These are phyloP conservation scores for Beta vulgaris DNA, from an alignment of 148 eudicot species.

Conservation along the genomic window DNA sequence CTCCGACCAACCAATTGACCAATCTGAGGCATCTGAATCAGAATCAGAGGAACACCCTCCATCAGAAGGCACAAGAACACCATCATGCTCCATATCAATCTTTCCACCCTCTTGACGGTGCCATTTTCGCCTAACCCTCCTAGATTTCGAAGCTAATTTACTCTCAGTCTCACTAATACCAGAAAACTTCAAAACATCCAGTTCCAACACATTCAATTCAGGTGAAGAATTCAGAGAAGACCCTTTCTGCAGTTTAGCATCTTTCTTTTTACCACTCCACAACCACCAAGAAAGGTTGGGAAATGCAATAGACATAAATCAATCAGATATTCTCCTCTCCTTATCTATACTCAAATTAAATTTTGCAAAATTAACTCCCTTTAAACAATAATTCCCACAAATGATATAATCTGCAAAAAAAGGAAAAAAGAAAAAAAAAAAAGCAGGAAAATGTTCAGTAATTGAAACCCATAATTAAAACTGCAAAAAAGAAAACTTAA, in stretches of 20 bases:
- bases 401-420: slow-evolving; percentile 25
- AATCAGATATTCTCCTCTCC: slow-evolving; percentile 4
- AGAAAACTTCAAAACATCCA: slow-evolving; percentile 46
- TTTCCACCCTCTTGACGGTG: slow-evolving; percentile 49
- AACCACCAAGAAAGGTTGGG: slow-evolving; percentile 37
- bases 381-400: not conserved
- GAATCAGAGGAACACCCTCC: slow-evolving; percentile 71
- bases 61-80: slow-evolving; percentile 75
- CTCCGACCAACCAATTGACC: slow-evolving; percentile 96
- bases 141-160: slow-evolving; percentile 31
- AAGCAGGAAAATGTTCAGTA: too few species aligned
- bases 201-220: slow-evolving; percentile 45
- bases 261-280: slow-evolving; percentile 42
- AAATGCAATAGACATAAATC: slow-evolving; percentile 29
- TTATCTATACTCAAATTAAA: not conserved
- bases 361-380: not conserved
- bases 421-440: not conserved
- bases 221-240: slow-evolving; percentile 45
- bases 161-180: slow-evolving; percentile 35
- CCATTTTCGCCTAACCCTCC: slow-evolving; percentile 57
- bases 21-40: slow-evolving; percentile 86
- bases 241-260: slow-evolving; percentile 44
- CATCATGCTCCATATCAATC: slow-evolving; percentile 70
- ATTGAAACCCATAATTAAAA: too few species aligned
- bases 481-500: too few species aligned